Percentiles rank a stretch among this genome's conserved stretches.
Evolutionary conservation across 495 filamentous ascomycete species (phyloP).

Genomic region (Beverwykella pulmonaria): DNA sequence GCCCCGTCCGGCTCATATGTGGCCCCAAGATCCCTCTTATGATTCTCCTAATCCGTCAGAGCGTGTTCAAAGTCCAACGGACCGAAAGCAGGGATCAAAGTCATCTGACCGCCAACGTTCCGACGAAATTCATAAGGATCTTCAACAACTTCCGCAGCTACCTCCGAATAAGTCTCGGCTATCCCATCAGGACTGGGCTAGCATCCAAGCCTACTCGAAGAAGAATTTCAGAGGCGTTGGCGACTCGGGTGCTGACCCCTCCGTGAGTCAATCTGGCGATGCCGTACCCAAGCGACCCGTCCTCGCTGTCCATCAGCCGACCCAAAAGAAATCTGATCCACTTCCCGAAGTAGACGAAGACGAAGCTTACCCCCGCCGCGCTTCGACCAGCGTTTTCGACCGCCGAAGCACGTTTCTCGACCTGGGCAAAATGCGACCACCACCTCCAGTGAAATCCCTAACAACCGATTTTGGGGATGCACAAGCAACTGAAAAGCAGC

Average conservation of each 20-base stretch:
- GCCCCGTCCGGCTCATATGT: not conserved
- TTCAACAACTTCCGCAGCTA: conserved; percentile 1
- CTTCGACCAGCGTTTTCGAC: conserved; percentile 47
- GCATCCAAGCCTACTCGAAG: conserved; percentile 21
- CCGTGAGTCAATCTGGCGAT: not conserved
- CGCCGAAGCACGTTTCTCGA: conserved; percentile 44
- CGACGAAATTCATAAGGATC: conserved; percentile 4
- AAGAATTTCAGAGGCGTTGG: conserved; percentile 2
- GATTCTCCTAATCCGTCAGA: too few species aligned
- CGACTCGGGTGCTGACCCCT: not conserved
- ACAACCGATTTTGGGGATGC: conserved; percentile 6
- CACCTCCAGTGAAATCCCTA: conserved; percentile 4
- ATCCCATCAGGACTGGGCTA: conserved; percentile 28
- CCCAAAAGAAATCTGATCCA: not conserved
- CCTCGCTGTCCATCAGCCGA: not conserved
- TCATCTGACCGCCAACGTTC: not conserved
- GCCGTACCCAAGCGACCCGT: not conserved
- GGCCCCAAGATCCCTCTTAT: too few species aligned
- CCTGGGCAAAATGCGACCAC: conserved; percentile 1
- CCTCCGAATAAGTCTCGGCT: conserved; percentile 18
- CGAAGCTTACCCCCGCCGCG: conserved; percentile 50
- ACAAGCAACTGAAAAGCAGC: not conserved
- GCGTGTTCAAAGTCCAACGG: not conserved
- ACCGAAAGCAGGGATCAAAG: not conserved
- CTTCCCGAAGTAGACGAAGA: conserved; percentile 59